phyloP scores from a whole-genome alignment of 495 filamentous ascomycete genomes.

The Annulohypoxylon bovei region DNA sequence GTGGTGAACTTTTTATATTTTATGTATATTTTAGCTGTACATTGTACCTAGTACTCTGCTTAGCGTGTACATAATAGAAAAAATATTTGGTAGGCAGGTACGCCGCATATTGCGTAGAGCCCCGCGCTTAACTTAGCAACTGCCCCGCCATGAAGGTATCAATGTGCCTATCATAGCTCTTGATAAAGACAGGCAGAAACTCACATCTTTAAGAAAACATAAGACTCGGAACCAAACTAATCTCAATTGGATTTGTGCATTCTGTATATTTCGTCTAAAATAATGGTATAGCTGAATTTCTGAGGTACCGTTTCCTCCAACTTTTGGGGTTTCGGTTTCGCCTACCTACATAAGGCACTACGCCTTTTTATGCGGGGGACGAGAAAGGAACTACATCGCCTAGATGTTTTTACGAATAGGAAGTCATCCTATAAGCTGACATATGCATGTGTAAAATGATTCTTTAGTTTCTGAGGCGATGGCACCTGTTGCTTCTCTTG shows the following conservation, averaged over 20 bases:
- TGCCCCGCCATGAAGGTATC: constrained; percentile 7
- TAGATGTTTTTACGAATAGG: too few species aligned
- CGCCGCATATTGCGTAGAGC: background rate
- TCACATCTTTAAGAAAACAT: background rate
- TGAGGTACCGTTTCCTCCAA: background rate
- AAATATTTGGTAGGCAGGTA: background rate
- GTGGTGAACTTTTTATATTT: constrained; percentile 15
- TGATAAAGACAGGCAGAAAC: background rate
- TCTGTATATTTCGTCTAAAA: background rate
- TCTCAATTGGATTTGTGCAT: background rate
- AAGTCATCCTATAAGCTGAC: background rate
- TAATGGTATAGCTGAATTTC: background rate
- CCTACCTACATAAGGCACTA: background rate
- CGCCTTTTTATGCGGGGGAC: background rate
- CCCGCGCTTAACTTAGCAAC: constrained; percentile 11
- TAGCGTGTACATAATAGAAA: background rate
- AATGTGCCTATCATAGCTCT: background rate
- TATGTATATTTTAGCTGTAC: background rate
- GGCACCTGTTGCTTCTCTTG: background rate
- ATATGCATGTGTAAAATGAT: background rate
- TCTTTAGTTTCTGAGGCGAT: background rate
- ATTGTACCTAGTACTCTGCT: background rate
- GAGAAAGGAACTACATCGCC: background rate
- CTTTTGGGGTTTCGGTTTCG: background rate
- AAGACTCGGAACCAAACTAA: background rate